A percentile compares a stretch with the other conserved stretches of the same genome.
phyloP scores from a whole-genome alignment of 495 filamentous ascomycete species.

The Penicillium turbatum region DNA sequence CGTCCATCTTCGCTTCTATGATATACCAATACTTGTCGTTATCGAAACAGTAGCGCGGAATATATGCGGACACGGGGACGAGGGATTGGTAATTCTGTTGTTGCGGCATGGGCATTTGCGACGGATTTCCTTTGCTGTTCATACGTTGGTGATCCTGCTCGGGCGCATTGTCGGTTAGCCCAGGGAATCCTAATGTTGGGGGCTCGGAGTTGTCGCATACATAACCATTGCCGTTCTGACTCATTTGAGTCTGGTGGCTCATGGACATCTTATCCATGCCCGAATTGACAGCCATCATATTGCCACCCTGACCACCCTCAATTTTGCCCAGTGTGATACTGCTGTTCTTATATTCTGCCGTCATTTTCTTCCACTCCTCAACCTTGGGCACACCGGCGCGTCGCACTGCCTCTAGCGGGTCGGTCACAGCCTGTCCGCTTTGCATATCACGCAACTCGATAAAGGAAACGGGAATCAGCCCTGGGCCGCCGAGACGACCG shows the following conservation, averaged over 20 bases:
- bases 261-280: constrained; percentile 80
- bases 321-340: constrained; percentile 94
- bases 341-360: constrained; percentile 97
- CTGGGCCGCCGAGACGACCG: constrained; percentile 86
- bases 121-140: constrained; percentile 39
- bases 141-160: constrained; percentile 46
- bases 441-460: constrained; percentile 96
- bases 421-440: constrained; percentile 72
- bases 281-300: constrained; percentile 53
- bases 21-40: constrained; percentile 99
- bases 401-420: constrained; percentile 81
- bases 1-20: constrained; percentile 86
- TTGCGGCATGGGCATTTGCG: constrained; percentile 25
- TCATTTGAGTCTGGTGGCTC: constrained; percentile 33
- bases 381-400: constrained; percentile 93
- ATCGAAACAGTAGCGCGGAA: constrained; percentile 92
- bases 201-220: constrained; percentile 27
- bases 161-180: not conserved
- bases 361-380: constrained; percentile 99
- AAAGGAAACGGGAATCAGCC: constrained; percentile 94
- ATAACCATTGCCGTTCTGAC: constrained; percentile 45
- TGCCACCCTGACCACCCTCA: constrained; percentile 47
- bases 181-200: not conserved
- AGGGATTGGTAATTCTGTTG: constrained; percentile 36
- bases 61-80: constrained; percentile 70